A percentile compares a stretch with the other conserved stretches of the same genome.
Evolutionary conservation across 495 filamentous ascomycete species (phyloP).

Genomic region (Apiosordaria backusii): DNA sequence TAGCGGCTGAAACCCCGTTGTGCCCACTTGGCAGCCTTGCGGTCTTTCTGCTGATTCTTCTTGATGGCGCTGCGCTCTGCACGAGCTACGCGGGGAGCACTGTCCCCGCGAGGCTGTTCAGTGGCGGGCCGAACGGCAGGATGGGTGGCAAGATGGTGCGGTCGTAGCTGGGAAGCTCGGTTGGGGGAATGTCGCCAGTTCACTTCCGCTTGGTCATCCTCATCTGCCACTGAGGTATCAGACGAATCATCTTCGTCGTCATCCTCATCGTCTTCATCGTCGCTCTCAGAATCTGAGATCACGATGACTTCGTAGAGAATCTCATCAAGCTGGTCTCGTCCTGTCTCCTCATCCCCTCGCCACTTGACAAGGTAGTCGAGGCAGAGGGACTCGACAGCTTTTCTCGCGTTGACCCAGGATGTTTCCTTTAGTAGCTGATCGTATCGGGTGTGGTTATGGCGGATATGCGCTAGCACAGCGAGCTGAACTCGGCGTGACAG

Average conservation of each 20-base stretch:
- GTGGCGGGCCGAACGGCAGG: background rate
- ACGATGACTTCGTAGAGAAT: conserved; percentile 78
- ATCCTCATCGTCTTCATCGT: conserved; percentile 17
- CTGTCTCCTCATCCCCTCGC: conserved; percentile 81
- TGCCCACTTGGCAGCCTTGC: conserved; percentile 24
- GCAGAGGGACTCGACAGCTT: conserved; percentile 64
- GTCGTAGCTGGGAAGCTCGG: background rate
- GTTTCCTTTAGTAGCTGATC: conserved; percentile 67
- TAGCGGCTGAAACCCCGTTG: conserved; percentile 40
- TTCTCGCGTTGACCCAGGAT: conserved; percentile 65
- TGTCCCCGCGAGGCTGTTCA: background rate
- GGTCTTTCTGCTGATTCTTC: conserved; percentile 23
- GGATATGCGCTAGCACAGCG: conserved; percentile 80
- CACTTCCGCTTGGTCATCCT: background rate
- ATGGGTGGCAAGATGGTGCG: background rate
- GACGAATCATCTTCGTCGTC: conserved; percentile 45
- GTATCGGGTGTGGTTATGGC: conserved; percentile 83
- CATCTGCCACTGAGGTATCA: conserved; percentile 8
- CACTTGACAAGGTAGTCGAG: conserved; percentile 75
- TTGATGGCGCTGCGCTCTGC: conserved; percentile 17
- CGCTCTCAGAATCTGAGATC: conserved; percentile 75
- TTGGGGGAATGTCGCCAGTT: background rate
- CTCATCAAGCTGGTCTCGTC: conserved; percentile 70
- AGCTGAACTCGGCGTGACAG: conserved; percentile 75
- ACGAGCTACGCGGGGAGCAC: background rate